These are phyloP conservation scores for Tothia fuscella DNA, from an alignment of 2,329 filamentous ascomycete species.

Conservation along the genomic window DNA sequence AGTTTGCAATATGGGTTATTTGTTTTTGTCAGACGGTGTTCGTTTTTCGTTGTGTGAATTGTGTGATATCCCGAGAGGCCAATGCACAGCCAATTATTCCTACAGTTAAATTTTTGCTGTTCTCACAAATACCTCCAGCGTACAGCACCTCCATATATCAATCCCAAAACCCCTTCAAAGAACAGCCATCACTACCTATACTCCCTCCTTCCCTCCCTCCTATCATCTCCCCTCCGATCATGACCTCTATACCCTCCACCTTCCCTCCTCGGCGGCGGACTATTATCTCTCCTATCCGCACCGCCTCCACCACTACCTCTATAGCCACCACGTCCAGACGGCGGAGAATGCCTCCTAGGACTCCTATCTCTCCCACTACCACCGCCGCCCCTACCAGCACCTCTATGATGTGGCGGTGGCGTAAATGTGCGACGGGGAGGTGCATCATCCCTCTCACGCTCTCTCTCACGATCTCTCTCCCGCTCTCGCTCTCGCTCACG, in stretches of 20 bases:
- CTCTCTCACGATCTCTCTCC: constrained; percentile 15
- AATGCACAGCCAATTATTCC: too few species aligned
- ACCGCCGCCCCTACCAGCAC: background rate
- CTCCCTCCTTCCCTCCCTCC: constrained; percentile 17
- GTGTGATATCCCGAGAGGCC: too few species aligned
- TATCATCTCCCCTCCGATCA: constrained; percentile 16
- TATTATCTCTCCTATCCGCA: constrained; percentile 19
- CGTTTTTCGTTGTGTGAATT: too few species aligned
- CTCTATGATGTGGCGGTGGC: background rate
- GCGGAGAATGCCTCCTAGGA: constrained; percentile 9
- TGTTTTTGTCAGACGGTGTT: too few species aligned
- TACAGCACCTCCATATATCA: too few species aligned
- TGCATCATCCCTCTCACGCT: constrained; percentile 8
- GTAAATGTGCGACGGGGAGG: background rate
- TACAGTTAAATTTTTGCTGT: too few species aligned
- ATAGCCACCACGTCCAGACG: background rate
- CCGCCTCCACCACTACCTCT: constrained; percentile 17
- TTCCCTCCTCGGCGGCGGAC: constrained; percentile 14
- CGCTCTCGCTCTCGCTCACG: constrained; percentile 15
- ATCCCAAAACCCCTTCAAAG: too few species aligned
- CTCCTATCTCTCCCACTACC: constrained; percentile 15
- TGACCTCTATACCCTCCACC: constrained; percentile 18
- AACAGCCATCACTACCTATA: too few species aligned
- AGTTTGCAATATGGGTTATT: too few species aligned
- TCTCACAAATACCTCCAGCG: too few species aligned